Evolutionary conservation across 2,329 filamentous ascomycete species (phyloP).

Genomic region (Cyanodermella asteris): DNA sequence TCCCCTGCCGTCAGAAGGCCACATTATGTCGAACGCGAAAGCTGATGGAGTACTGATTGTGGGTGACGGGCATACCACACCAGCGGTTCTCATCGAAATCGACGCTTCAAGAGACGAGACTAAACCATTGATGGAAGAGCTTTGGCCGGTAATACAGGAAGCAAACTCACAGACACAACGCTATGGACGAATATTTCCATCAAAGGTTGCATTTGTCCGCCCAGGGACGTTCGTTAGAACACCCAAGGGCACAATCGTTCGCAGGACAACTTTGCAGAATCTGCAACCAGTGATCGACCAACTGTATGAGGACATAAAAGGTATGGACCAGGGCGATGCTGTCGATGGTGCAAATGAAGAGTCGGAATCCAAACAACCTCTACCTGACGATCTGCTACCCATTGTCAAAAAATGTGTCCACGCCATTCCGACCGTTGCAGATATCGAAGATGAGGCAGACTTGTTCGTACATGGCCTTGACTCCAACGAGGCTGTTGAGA

Average conservation of each 20-base stretch:
- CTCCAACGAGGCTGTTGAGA: too few relatives aligned
- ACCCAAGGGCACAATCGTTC: slow-evolving; percentile 6
- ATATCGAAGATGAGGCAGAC: too few relatives aligned
- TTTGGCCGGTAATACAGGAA: slow-evolving; percentile 6
- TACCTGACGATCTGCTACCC: too few relatives aligned
- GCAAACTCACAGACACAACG: slow-evolving; percentile 5
- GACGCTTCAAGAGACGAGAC: slow-evolving; percentile 3
- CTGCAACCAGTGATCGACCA: too few relatives aligned
- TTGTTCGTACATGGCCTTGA: too few relatives aligned
- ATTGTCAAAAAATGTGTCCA: too few relatives aligned
- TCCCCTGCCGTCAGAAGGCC: slow-evolving; percentile 22
- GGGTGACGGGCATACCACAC: slow-evolving; percentile 24
- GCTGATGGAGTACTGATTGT: slow-evolving; percentile 24
- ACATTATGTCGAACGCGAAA: slow-evolving; percentile 17
- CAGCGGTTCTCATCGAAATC: slow-evolving; percentile 27
- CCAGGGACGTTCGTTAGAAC: slow-evolving; percentile 5
- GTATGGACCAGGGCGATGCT: slow-evolving; percentile 35
- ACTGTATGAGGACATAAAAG: slow-evolving; percentile 34
- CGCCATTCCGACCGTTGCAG: too few relatives aligned
- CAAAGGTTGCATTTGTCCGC: slow-evolving; percentile 4
- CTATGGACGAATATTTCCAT: slow-evolving; percentile 6
- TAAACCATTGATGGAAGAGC: slow-evolving; percentile 4
- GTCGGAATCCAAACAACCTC: too few relatives aligned
- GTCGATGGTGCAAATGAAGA: slow-evolving; percentile 20
- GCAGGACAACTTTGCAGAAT: too few relatives aligned